A percentile compares a stretch with the other conserved stretches of the same genome.
These are phyloP conservation scores for Candida fluviatilis DNA, from an alignment of 805 yeast species.

Conservation along the genomic window DNA sequence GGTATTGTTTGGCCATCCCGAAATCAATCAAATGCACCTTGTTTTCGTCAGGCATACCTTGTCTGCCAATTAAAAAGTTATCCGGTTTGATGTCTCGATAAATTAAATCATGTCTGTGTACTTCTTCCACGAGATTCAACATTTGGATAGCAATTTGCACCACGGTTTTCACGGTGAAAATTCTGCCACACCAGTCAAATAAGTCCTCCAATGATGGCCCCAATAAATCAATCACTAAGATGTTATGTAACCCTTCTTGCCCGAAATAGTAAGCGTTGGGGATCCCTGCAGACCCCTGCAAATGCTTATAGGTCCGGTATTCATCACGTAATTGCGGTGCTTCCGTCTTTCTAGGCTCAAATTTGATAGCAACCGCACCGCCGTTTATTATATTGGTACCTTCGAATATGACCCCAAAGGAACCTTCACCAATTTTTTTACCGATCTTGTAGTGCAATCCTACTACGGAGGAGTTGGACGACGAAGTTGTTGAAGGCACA, in stretches of 20 bases:
- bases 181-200: constrained; percentile 85
- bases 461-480: constrained; percentile 38
- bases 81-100: constrained; percentile 84
- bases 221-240: constrained; percentile 68
- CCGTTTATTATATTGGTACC: constrained; percentile 70
- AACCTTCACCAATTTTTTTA: constrained; percentile 83
- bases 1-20: constrained; percentile 83
- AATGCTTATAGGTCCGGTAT: constrained; percentile 69
- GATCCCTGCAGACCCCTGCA: constrained; percentile 65
- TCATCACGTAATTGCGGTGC: constrained; percentile 84
- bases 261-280: constrained; percentile 86
- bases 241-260: constrained; percentile 79
- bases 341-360: constrained; percentile 75
- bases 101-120: constrained; percentile 73
- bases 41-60: constrained; percentile 58
- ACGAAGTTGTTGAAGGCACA: constrained; percentile 11
- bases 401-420: constrained; percentile 81
- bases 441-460: constrained; percentile 75
- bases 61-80: constrained; percentile 69
- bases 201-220: constrained; percentile 82
- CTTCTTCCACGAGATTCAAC: constrained; percentile 67
- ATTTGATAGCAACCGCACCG: constrained; percentile 68
- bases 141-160: constrained; percentile 74
- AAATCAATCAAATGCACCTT: constrained; percentile 72
- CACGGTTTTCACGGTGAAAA: constrained; percentile 66